These are phyloP conservation scores for Xylaria intraflava DNA, from an alignment of 495 filamentous ascomycete genomes.

Conservation along the genomic window DNA sequence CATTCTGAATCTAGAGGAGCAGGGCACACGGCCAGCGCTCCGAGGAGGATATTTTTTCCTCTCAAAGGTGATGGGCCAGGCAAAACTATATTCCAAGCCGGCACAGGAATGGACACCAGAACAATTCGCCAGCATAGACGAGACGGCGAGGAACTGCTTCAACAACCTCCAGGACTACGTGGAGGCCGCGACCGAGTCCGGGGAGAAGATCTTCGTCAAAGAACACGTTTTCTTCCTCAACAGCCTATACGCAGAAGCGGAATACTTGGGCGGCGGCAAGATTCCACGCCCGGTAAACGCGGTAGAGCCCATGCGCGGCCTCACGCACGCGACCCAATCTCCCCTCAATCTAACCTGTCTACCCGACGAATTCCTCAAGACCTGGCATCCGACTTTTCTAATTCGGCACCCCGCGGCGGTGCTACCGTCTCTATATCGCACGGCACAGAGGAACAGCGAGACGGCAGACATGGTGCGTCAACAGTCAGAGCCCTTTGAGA, in stretches of 20 bases:
- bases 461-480: conserved; percentile 5
- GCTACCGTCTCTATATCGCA: conserved; percentile 33
- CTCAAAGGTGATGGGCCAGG: conserved; percentile 8
- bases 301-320: not conserved
- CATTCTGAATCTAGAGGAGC: conserved; percentile 34
- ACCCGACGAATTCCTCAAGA: conserved; percentile 33
- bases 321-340: conserved; percentile 16
- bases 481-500: conserved; percentile 8
- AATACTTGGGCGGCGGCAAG: not conserved
- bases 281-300: not conserved
- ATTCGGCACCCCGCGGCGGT: conserved; percentile 40
- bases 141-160: conserved; percentile 15
- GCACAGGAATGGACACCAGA: conserved; percentile 24
- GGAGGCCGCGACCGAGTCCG: conserved; percentile 16
- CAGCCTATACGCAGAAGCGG: conserved; percentile 9
- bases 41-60: conserved; percentile 41
- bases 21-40: conserved; percentile 17
- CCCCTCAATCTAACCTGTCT: conserved; percentile 32
- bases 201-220: conserved; percentile 34
- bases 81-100: conserved; percentile 15
- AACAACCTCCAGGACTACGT: conserved; percentile 25
- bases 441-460: conserved; percentile 9
- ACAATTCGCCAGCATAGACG: conserved; percentile 13
- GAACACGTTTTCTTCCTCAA: conserved; percentile 31
- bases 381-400: conserved; percentile 33